phyloP scores from a whole-genome alignment of 2,329 filamentous ascomycete species.

The Botryosphaeria dothidea region DNA sequence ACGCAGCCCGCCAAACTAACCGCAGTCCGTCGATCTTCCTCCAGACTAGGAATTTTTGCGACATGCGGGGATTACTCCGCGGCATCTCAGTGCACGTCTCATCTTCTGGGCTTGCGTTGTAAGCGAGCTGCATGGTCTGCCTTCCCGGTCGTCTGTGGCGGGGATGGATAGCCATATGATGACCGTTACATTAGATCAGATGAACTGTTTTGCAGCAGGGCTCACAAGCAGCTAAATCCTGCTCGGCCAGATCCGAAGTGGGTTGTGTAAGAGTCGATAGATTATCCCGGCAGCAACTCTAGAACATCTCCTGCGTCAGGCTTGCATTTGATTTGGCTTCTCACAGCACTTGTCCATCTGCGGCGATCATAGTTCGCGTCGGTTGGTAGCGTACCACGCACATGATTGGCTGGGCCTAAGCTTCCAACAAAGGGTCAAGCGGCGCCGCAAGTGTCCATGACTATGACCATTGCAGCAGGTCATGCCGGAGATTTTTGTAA shows the following conservation, averaged over 20 bases:
- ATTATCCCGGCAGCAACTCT: background rate
- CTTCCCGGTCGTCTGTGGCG: background rate
- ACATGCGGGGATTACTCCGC: background rate
- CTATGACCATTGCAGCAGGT: background rate
- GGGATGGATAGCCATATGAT: background rate
- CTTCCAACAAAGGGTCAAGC: too few relatives aligned
- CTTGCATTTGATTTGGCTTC: background rate
- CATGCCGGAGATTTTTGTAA: background rate
- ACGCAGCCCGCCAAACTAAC: background rate
- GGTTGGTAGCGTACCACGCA: background rate
- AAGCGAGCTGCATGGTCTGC: background rate
- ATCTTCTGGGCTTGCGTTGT: background rate
- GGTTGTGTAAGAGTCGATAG: background rate
- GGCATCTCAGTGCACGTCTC: background rate
- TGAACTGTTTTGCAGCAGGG: background rate
- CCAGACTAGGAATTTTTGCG: background rate
- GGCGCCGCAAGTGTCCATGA: background rate
- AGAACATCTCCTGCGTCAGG: background rate
- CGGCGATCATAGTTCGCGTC: background rate
- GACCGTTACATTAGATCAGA: background rate
- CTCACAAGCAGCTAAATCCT: background rate
- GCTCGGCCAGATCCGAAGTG: background rate
- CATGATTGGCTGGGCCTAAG: background rate
- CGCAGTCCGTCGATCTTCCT: background rate
- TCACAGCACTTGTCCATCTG: background rate